phyloP scores from a whole-genome alignment of 768 basidiomycete genomes.

The Tylopilus intermedius region DNA sequence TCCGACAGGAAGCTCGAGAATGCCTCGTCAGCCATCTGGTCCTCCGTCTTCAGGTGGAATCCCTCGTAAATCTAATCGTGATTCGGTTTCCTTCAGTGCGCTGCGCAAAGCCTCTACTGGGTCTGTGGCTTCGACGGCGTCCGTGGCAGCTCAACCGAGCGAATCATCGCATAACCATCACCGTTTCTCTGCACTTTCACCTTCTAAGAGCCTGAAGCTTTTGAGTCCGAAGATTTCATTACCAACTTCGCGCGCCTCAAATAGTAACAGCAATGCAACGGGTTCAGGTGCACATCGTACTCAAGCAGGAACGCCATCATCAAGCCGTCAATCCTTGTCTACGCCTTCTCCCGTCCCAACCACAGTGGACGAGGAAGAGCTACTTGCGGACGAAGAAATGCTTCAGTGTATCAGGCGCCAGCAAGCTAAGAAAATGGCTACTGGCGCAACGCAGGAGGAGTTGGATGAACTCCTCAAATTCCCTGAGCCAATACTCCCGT shows the following conservation, averaged over 20 bases:
- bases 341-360: constrained; percentile 82
- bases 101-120: constrained; percentile 80
- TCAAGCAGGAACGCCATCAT: constrained; percentile 58
- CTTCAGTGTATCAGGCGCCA: constrained; percentile 86
- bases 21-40: constrained; percentile 58
- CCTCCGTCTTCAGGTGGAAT: constrained; percentile 43
- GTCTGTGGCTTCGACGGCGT: constrained; percentile 66
- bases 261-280: constrained; percentile 32
- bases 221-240: constrained; percentile 74
- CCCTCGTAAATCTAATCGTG: constrained; percentile 66
- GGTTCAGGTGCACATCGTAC: constrained; percentile 43
- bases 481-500: constrained; percentile 83
- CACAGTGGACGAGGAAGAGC: constrained; percentile 77
- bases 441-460: constrained; percentile 80
- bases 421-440: constrained; percentile 80
- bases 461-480: constrained; percentile 86
- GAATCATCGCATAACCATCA: constrained; percentile 44
- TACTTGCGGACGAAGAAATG: constrained; percentile 96
- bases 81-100: constrained; percentile 73
- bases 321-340: constrained; percentile 70
- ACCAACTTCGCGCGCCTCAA: constrained; percentile 51
- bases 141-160: constrained; percentile 42
- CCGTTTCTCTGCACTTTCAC: constrained; percentile 79
- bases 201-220: constrained; percentile 78
- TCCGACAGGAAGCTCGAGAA: constrained; percentile 56